A percentile compares a stretch with the other conserved stretches of the same genome.
Conservation (phyloP, 352 stramenopile genomes). For the Globisporangium nagaii region DNA sequence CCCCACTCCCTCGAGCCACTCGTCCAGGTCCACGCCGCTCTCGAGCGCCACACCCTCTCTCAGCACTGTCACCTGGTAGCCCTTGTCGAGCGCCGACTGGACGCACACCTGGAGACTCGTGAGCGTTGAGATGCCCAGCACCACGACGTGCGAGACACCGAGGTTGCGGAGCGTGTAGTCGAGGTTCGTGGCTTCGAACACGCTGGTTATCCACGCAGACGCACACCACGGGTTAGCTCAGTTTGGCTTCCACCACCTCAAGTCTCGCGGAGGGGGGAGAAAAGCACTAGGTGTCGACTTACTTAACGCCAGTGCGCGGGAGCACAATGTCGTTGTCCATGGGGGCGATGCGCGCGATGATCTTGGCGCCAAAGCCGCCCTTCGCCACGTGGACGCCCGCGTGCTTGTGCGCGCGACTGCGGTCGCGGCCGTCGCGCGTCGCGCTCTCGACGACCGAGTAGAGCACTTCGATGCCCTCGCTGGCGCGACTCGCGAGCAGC, state of each 20-base stretch:
- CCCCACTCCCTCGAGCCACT: slow-evolving; percentile 20
- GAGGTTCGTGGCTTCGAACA: slow-evolving; percentile 86
- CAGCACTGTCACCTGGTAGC: slow-evolving; percentile 84
- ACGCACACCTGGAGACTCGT: slow-evolving; percentile 77
- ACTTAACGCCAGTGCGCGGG: slow-evolving; percentile 75
- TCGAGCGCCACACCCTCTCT: slow-evolving; percentile 54
- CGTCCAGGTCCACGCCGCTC: neutral
- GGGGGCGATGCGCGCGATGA: slow-evolving; percentile 42
- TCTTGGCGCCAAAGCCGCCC: slow-evolving; percentile 56
- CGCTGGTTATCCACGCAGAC: slow-evolving; percentile 25
- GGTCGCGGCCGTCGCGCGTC: slow-evolving; percentile 77
- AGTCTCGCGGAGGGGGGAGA: neutral
- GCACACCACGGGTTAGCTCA: neutral
- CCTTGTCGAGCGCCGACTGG: slow-evolving; percentile 80
- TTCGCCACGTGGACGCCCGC: slow-evolving; percentile 75
- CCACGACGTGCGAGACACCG: slow-evolving; percentile 77
- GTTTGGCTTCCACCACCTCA: neutral
- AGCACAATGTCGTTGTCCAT: slow-evolving; percentile 80
- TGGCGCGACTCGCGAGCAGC: slow-evolving; percentile 40
- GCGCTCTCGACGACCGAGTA: slow-evolving; percentile 89
- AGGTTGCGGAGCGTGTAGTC: slow-evolving; percentile 89
- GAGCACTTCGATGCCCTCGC: slow-evolving; percentile 73
- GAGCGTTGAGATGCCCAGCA: slow-evolving; percentile 80
- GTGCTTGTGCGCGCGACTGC: slow-evolving; percentile 83
- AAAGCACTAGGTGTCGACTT: slow-evolving; percentile 18